These are phyloP conservation scores for Steccherinum ochraceum DNA, from an alignment of 768 basidiomycete genomes.

Conservation along the genomic window DNA sequence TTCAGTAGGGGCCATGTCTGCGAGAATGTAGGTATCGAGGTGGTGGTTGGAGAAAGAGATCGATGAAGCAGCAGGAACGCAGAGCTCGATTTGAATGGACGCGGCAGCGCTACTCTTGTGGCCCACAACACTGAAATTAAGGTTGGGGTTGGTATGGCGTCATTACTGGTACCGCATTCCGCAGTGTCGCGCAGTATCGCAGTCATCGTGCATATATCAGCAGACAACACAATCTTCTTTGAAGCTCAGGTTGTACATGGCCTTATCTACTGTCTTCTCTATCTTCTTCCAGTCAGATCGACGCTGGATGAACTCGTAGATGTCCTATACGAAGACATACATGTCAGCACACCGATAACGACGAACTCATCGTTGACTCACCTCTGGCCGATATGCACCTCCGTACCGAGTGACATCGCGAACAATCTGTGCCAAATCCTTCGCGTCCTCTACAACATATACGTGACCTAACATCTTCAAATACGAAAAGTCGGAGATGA, in stretches of 20 bases:
- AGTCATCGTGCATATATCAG: conserved; percentile 1
- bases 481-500: conserved; percentile 86
- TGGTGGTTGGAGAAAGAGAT: conserved; percentile 1
- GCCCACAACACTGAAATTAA: neutral
- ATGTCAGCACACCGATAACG: neutral
- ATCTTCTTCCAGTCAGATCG: conserved; percentile 99
- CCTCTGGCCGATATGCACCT: conserved; percentile 91
- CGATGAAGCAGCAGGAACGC: neutral
- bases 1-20: conserved; percentile 42
- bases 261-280: conserved; percentile 91
- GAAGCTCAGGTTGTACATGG: conserved; percentile 90
- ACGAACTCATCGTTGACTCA: conserved; percentile 22
- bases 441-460: conserved; percentile 92
- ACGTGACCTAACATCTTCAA: conserved; percentile 98
- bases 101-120: too few relatives aligned
- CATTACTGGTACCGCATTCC: neutral
- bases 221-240: conserved; percentile 73
- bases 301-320: conserved; percentile 94
- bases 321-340: conserved; percentile 44
- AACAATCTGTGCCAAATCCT: conserved; percentile 94
- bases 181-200: neutral
- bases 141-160: neutral
- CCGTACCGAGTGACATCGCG: conserved; percentile 94
- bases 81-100: too few relatives aligned
- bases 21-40: conserved; percentile 5